Percentiles rank a stretch among this genome's conserved stretches.
Evolutionary conservation across 495 filamentous ascomycete species (phyloP).

Genomic region (Neurospora terricola): DNA sequence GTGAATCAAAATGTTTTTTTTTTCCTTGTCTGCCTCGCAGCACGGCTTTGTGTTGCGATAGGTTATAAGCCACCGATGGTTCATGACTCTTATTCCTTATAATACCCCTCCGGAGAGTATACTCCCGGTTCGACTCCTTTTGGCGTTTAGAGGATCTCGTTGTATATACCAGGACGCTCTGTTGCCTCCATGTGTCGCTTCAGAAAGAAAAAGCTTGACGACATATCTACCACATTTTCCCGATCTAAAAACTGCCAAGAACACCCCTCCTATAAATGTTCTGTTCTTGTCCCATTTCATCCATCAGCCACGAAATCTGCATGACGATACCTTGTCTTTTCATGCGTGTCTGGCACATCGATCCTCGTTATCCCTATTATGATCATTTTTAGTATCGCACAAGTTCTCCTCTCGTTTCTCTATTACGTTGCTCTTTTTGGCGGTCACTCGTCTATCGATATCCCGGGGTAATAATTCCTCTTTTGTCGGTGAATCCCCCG

Average conservation of each 20-base stretch:
- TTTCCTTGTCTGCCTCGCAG: conserved; percentile 5
- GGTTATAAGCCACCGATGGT: conserved; percentile 14
- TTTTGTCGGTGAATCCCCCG: conserved; percentile 2
- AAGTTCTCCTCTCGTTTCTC: conserved; percentile 9
- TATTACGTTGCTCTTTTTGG: conserved; percentile 5
- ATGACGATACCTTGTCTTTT: conserved; percentile 40
- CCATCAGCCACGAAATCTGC: conserved; percentile 39
- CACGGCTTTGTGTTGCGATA: neutral
- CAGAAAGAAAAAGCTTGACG: conserved; percentile 5
- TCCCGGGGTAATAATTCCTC: conserved; percentile 12
- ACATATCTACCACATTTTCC: conserved; percentile 13
- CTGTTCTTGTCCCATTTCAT: conserved; percentile 35
- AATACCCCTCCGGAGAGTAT: conserved; percentile 16
- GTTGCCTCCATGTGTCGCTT: conserved; percentile 3
- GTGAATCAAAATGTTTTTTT: conserved; percentile 1
- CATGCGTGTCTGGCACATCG: conserved; percentile 46
- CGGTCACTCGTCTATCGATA: conserved; percentile 11
- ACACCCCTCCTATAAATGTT: conserved; percentile 12
- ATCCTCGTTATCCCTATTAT: conserved; percentile 7
- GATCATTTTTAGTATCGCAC: conserved; percentile 4
- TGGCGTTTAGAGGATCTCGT: conserved; percentile 20
- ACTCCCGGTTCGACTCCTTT: conserved; percentile 14
- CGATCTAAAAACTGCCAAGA: conserved; percentile 18
- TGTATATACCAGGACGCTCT: conserved; percentile 22
- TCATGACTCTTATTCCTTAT: conserved; percentile 22